Conservation (phyloP, 306 rosid genomes). For the Ormosia emarginata region DNA sequence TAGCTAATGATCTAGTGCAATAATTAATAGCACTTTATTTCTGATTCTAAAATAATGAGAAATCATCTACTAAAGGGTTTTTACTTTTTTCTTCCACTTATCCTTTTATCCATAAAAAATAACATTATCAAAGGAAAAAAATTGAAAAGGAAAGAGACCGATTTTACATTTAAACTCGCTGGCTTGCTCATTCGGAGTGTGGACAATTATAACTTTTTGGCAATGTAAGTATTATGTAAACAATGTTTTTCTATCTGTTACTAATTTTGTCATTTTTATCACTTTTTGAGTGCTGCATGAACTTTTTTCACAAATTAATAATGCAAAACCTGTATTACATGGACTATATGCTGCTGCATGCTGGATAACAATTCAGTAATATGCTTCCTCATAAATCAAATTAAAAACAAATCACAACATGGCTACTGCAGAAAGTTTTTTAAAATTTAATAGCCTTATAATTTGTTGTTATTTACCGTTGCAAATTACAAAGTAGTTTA, state of each 20-base stretch:
- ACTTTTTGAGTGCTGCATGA: constrained; percentile 9
- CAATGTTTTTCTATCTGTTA: background rate
- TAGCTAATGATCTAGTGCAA: constrained; percentile 11
- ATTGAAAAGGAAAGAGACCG: background rate
- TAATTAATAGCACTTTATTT: constrained; percentile 7
- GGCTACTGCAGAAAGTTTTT: background rate
- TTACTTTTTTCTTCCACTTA: background rate
- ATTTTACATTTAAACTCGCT: background rate
- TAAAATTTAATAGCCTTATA: background rate
- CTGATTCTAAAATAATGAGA: background rate
- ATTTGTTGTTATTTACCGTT: background rate
- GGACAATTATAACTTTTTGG: background rate
- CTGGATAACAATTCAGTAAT: background rate
- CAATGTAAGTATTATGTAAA: constrained; percentile 1
- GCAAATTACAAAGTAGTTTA: constrained; percentile 6
- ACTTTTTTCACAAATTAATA: background rate
- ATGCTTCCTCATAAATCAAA: constrained; percentile 8
- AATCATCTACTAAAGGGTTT: background rate
- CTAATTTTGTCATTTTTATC: background rate
- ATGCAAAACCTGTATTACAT: background rate
- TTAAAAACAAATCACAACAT: background rate
- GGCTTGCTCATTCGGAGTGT: background rate
- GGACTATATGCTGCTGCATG: background rate
- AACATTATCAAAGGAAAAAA: background rate
- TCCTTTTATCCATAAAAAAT: background rate